Evolutionary conservation across 2,329 filamentous ascomycete species (phyloP), one percentile per base, ranked within the genome.

Genomic region (Neofusicoccum kwambonambiense): DNA sequence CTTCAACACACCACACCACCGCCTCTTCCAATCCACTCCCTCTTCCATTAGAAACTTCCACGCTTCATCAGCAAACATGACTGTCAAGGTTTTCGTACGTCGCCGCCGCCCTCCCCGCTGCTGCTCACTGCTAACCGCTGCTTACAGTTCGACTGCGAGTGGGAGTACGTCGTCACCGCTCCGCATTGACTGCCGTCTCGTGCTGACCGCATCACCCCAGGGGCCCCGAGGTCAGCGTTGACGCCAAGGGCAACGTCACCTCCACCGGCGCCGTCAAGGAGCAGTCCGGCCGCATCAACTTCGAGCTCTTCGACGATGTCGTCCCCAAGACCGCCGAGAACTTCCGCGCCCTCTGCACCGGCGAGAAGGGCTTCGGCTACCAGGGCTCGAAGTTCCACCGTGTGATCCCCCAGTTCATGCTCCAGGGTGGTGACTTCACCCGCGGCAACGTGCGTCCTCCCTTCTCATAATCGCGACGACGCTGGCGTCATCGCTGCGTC

Each of bases 401-500:
- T 74, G 89, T 97, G 81, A 96, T 96, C 81, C 90, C 90, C 72
- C 80, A 92, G 65, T 96, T 96, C 87, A 96, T 96, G 93, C 89
- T 96, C 74, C 93, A 96, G 87, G 93, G 92, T 79, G 92, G 92
- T 86, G 92, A 96, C 86, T 96, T 96, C 85, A 96, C 92, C 81
- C 90, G 90, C 77, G 88, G 89, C 77, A 95, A 96, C 82, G 93
- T 96, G 85, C 80, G 91, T 82, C 50, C 37, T 50, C 42, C 41
- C 31, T 52, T 35, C 37, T 44, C 51, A 42, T 44, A 50, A 41
- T 19, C 3, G 31, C 44, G 35, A 47, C 17, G 51, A 42, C 42
- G 37, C 45, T 63, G 31, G 22, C 49, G 39, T 44, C 52, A 63
- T 62, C 37, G 19, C 41, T 42, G 49, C 52, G 49, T 45, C 44